Conservation (phyloP, 129 eudicot genomes). For the Arctium lappa region DNA sequence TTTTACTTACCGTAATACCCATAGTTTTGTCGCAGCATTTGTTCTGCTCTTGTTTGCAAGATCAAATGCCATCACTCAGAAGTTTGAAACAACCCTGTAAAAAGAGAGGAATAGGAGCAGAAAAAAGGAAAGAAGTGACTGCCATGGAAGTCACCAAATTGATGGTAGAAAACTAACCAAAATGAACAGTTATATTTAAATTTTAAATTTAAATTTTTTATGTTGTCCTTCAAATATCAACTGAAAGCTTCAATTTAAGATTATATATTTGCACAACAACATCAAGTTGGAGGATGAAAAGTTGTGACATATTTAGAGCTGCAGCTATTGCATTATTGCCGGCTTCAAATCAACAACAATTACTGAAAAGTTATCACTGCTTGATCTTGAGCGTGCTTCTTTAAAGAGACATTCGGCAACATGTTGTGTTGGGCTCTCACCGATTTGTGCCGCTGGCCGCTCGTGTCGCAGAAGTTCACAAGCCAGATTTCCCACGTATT, state of each 20-base stretch:
- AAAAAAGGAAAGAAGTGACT: neutral
- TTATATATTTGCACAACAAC: neutral
- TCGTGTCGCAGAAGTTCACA: conserved; percentile 1
- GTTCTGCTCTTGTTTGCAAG: conserved; percentile 21
- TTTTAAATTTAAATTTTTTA: neutral
- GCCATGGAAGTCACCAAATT: neutral
- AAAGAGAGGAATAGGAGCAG: neutral
- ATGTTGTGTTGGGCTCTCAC: neutral
- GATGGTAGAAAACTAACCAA: neutral
- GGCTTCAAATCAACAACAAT: conserved; percentile 26
- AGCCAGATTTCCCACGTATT: conserved; percentile 11
- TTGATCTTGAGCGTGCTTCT: conserved; percentile 18
- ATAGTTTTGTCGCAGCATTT: conserved; percentile 22
- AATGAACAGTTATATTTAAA: neutral
- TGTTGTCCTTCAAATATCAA: neutral
- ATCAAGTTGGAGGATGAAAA: neutral
- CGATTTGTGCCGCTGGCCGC: neutral
- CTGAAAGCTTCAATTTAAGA: neutral
- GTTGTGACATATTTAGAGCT: conserved; percentile 5
- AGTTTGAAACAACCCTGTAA: neutral
- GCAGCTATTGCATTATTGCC: neutral
- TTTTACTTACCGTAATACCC: conserved; percentile 22
- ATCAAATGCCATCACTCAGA: neutral
- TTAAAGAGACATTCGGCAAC: conserved; percentile 13
- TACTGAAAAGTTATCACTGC: conserved; percentile 17